phyloP scores from a whole-genome alignment of 805 yeast genomes.

The Metschnikowia peoriensis region DNA sequence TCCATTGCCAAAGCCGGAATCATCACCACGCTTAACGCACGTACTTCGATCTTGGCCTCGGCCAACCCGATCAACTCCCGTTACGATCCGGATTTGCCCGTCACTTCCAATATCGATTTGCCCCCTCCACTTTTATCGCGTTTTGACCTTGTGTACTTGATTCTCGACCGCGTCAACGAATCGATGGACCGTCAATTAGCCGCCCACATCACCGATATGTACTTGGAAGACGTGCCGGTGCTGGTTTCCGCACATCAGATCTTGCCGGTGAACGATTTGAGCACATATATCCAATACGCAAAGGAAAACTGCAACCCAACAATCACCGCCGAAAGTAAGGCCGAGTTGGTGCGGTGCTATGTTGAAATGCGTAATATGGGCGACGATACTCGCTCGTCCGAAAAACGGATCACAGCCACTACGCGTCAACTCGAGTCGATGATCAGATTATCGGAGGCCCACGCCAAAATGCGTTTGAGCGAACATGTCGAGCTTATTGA shows the following conservation, averaged over 20 bases:
- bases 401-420: constrained; percentile 94
- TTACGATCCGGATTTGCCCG: constrained; percentile 93
- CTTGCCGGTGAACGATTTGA: constrained; percentile 82
- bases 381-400: constrained; percentile 82
- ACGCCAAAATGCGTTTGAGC: constrained; percentile 91
- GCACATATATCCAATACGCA: constrained; percentile 91
- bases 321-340: constrained; percentile 75
- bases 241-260: constrained; percentile 67
- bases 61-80: constrained; percentile 97
- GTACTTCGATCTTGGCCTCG: constrained; percentile 93
- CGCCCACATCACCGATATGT: constrained; percentile 85
- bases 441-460: constrained; percentile 94
- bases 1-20: constrained; percentile 98
- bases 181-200: constrained; percentile 82
- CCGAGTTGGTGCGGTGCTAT: constrained; percentile 79
- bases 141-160: constrained; percentile 89
- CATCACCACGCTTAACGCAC: constrained; percentile 92
- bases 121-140: constrained; percentile 96
- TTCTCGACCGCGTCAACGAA: constrained; percentile 91
- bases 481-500: constrained; percentile 70
- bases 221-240: constrained; percentile 81
- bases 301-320: constrained; percentile 80
- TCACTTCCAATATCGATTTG: constrained; percentile 89
- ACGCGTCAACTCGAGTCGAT: constrained; percentile 95
- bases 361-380: constrained; percentile 94